A percentile compares a stretch with the other conserved stretches of the same genome.
These are phyloP conservation scores for Venustampulla echinocandica DNA, from an alignment of 495 filamentous ascomycete species.

Conservation along the genomic window DNA sequence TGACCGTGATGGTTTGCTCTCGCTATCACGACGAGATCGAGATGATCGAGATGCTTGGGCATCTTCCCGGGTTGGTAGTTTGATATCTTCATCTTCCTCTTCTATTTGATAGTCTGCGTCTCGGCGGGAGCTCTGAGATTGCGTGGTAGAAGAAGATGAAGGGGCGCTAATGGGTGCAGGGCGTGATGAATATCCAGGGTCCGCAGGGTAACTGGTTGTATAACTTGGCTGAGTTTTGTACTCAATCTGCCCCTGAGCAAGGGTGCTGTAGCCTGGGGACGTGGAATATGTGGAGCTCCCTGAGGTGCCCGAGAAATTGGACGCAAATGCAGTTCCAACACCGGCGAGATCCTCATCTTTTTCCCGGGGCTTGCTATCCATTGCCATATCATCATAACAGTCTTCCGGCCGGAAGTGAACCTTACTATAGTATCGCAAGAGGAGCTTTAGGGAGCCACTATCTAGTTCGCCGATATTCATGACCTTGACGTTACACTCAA, in stretches of 20 bases:
- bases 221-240: too few species aligned
- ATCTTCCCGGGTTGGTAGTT: neutral
- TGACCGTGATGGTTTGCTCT: neutral
- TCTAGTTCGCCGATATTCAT: constrained; percentile 18
- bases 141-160: neutral
- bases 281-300: too few species aligned
- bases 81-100: neutral
- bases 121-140: neutral
- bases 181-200: too few species aligned
- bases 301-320: too few species aligned
- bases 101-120: neutral
- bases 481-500: constrained; percentile 19
- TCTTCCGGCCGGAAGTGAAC: constrained; percentile 7
- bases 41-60: neutral
- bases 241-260: too few species aligned
- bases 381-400: neutral
- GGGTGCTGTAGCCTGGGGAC: too few species aligned
- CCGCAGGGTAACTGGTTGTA: too few species aligned
- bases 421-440: constrained; percentile 8
- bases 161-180: neutral
- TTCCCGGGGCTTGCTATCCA: neutral
- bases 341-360: neutral
- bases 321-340: neutral
- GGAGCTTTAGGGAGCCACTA: constrained; percentile 6
- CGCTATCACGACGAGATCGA: neutral